phyloP scores from a whole-genome alignment of 208 protist species.

The Endotrypanum monterogeii region DNA sequence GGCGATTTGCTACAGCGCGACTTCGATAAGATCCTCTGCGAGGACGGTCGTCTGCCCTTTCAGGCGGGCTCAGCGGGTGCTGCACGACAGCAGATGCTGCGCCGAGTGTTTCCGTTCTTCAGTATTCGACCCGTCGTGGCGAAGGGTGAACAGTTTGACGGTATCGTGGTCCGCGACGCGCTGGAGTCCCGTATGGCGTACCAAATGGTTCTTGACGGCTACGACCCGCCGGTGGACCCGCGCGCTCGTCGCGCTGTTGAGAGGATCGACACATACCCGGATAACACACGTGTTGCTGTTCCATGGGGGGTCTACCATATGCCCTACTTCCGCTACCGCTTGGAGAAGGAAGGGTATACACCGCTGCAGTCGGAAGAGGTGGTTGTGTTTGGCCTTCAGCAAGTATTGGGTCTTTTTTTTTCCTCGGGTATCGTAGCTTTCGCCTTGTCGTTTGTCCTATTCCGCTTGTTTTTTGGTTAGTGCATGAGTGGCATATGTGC shows the following conservation, averaged over 20 bases:
- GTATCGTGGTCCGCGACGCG: constrained; percentile 66
- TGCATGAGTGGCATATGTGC: not conserved
- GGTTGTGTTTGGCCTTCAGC: constrained; percentile 60
- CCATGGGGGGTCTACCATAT: constrained; percentile 89
- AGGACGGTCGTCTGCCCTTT: constrained; percentile 83
- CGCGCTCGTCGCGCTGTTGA: constrained; percentile 75
- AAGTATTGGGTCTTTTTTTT: constrained; percentile 44
- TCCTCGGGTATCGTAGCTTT: constrained; percentile 37
- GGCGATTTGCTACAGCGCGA: constrained; percentile 34
- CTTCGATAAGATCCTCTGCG: constrained; percentile 81
- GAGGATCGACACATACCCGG: constrained; percentile 75
- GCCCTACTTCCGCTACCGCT: constrained; percentile 79
- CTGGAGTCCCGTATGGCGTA: constrained; percentile 89
- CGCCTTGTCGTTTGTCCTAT: constrained; percentile 37
- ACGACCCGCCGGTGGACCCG: constrained; percentile 76
- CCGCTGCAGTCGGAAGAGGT: constrained; percentile 58
- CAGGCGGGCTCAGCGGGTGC: constrained; percentile 45
- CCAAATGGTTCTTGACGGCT: constrained; percentile 73
- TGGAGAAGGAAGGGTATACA: constrained; percentile 65
- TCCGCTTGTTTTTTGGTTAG: constrained; percentile 41
- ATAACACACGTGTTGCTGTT: constrained; percentile 54
- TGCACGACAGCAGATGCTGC: constrained; percentile 42
- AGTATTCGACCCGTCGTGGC: constrained; percentile 58
- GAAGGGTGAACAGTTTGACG: constrained; percentile 76
- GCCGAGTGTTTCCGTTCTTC: constrained; percentile 66